Evolutionary conservation across 495 filamentous ascomycete genomes (phyloP).

Genomic region (Copromyces sp.): DNA sequence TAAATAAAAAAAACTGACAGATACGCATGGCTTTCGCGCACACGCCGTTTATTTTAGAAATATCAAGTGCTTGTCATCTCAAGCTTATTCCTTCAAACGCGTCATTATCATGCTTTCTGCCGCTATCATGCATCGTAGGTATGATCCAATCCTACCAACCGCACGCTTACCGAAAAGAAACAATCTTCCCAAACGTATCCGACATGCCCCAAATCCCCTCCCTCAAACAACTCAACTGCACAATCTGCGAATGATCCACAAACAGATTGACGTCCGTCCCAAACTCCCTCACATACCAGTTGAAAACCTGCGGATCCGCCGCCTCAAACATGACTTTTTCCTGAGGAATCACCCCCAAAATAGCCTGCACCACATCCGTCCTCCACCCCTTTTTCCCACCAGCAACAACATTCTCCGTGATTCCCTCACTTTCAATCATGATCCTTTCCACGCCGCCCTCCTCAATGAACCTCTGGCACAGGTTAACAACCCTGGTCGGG

Average conservation of each 20-base stretch:
- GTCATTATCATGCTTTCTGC: too few species aligned
- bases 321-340: conserved; percentile 55
- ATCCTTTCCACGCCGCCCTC: conserved; percentile 46
- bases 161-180: conserved; percentile 31
- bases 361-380: conserved; percentile 46
- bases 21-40: too few species aligned
- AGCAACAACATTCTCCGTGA: conserved; percentile 49
- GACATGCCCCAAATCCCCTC: conserved; percentile 48
- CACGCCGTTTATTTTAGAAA: too few species aligned
- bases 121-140: background rate
- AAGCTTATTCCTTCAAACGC: too few species aligned
- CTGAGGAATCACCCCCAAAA: conserved; percentile 42
- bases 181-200: conserved; percentile 47
- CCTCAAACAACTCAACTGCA: conserved; percentile 44
- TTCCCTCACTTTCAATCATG: conserved; percentile 55
- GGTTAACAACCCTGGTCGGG: conserved; percentile 37
- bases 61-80: too few species aligned
- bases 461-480: conserved; percentile 40
- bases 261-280: conserved; percentile 51
- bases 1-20: too few species aligned
- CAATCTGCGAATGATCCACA: conserved; percentile 52
- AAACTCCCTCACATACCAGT: conserved; percentile 48
- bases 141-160: too few species aligned
- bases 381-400: conserved; percentile 31
- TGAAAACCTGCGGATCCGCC: conserved; percentile 46